Evolutionary conservation across 1,284 basidiomycete genomes (phyloP).

Genomic region (Cutaneotrichosporon sp.): DNA sequence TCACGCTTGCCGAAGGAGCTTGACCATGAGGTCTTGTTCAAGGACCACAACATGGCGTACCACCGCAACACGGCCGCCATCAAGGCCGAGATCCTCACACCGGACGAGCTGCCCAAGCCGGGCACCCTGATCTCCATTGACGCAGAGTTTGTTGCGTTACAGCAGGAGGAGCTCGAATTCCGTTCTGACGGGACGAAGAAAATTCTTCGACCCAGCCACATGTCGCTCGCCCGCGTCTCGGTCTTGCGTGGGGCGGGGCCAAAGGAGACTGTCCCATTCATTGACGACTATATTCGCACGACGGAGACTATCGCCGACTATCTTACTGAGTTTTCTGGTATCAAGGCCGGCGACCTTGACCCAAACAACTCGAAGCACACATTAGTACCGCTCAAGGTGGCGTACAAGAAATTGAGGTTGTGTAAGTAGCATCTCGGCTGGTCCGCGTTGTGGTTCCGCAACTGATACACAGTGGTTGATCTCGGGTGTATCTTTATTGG

Average conservation of each 20-base stretch:
- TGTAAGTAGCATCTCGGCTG: conserved; percentile 41
- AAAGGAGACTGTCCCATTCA: conserved; percentile 80
- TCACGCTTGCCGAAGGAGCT: conserved; percentile 61
- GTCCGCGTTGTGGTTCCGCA: background rate
- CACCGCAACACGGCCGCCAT: conserved; percentile 69
- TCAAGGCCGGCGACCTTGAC: conserved; percentile 88
- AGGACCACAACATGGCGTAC: conserved; percentile 82
- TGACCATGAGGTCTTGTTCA: conserved; percentile 70
- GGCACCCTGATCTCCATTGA: conserved; percentile 92
- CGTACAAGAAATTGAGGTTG: conserved; percentile 95
- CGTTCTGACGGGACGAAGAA: conserved; percentile 92
- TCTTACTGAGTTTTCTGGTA: conserved; percentile 93
- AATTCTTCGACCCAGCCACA: conserved; percentile 80
- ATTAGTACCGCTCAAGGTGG: conserved; percentile 87
- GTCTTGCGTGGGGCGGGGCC: conserved; percentile 80
- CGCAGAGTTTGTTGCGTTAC: conserved; percentile 95
- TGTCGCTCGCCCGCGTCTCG: conserved; percentile 90
- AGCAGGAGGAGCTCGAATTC: conserved; percentile 94
- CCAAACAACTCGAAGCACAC: conserved; percentile 77
- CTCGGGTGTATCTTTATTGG: conserved; percentile 95
- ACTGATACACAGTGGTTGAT: conserved; percentile 62
- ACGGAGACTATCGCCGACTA: conserved; percentile 94
- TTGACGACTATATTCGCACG: conserved; percentile 96
- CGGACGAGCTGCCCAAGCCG: conserved; percentile 89
- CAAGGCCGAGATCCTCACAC: conserved; percentile 72